Evolutionary conservation across 441 rosid genomes (phyloP).

Genomic region (Cnidoscolus chayamansa): DNA sequence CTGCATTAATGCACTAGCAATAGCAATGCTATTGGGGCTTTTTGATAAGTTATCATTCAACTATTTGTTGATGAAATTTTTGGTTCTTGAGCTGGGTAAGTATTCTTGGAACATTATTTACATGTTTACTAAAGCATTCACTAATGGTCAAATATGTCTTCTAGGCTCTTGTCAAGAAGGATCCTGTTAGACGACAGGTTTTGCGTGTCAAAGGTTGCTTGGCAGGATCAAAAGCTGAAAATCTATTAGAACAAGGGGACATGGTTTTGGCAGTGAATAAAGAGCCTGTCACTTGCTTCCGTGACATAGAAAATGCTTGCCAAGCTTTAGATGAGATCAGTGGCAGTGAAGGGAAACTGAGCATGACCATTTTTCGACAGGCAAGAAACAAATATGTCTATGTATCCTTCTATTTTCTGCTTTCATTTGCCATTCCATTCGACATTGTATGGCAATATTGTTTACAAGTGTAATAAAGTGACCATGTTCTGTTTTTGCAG

Average conservation of each 20-base stretch:
- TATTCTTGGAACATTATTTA: background rate
- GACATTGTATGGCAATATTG: slow-evolving; percentile 6
- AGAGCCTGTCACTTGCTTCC: slow-evolving; percentile 91
- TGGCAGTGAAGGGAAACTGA: slow-evolving; percentile 58
- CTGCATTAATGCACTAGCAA: background rate
- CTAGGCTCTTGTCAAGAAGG: slow-evolving; percentile 85
- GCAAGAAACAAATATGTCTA: slow-evolving; percentile 31
- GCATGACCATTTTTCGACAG: slow-evolving; percentile 83
- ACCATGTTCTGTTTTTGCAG: slow-evolving; percentile 39
- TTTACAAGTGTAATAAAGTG: background rate
- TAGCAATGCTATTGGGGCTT: too few species aligned
- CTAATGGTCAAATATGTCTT: slow-evolving; percentile 19
- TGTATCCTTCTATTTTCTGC: background rate
- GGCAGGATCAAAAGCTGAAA: slow-evolving; percentile 65
- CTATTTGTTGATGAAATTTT: background rate
- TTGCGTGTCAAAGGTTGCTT: slow-evolving; percentile 7
- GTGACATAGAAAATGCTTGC: slow-evolving; percentile 86
- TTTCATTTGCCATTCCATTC: background rate
- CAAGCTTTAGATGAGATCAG: slow-evolving; percentile 55
- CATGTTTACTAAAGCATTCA: background rate
- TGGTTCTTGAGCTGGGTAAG: background rate
- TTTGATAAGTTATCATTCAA: too few species aligned
- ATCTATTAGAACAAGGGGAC: slow-evolving; percentile 85
- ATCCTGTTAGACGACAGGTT: slow-evolving; percentile 39
- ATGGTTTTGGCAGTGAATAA: slow-evolving; percentile 95